Evolutionary conservation across 2,329 filamentous ascomycete genomes (phyloP).

Genomic region (Paraphaeosphaeria sporulosa): DNA sequence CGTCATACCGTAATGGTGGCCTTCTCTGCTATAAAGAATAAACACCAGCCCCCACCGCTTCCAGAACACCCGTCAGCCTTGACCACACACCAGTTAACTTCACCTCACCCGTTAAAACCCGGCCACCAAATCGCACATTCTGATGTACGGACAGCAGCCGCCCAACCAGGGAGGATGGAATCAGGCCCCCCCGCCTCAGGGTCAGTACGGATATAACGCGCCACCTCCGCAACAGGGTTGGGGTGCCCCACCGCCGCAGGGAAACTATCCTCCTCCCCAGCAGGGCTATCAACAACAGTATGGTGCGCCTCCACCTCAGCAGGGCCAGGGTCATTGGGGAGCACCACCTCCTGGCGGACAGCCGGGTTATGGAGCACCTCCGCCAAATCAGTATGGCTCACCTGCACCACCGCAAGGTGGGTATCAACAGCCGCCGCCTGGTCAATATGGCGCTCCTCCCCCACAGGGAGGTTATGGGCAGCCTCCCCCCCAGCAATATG

Average conservation of each 20-base stretch:
- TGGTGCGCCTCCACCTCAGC: constrained; percentile 21
- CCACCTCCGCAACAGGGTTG: constrained; percentile 24
- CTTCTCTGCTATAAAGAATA: background rate
- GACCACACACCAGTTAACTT: background rate
- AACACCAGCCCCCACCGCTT: background rate
- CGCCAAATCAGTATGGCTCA: constrained; percentile 32
- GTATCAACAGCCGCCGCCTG: constrained; percentile 36
- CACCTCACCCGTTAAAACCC: background rate
- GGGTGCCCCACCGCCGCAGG: constrained; percentile 1
- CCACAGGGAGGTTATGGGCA: constrained; percentile 31
- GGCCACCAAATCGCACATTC: background rate
- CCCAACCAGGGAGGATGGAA: constrained; percentile 22
- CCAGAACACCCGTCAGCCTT: background rate
- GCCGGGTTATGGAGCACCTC: constrained; percentile 11
- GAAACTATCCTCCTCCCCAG: constrained; percentile 28
- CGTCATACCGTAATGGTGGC: background rate
- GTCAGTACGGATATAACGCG: constrained; percentile 40
- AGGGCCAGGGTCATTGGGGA: constrained; percentile 8
- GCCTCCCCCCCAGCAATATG: constrained; percentile 42
- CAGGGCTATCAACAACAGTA: constrained; percentile 17
- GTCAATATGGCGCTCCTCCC: constrained; percentile 17
- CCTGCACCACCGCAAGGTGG: constrained; percentile 29
- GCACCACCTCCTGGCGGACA: constrained; percentile 22
- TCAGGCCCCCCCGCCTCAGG: constrained; percentile 42
- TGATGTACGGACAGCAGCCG: constrained; percentile 21